A percentile compares a stretch with the other conserved stretches of the same genome.
Conservation (phyloP, 495 filamentous ascomycete genomes). For the Penicillium ucsense region DNA sequence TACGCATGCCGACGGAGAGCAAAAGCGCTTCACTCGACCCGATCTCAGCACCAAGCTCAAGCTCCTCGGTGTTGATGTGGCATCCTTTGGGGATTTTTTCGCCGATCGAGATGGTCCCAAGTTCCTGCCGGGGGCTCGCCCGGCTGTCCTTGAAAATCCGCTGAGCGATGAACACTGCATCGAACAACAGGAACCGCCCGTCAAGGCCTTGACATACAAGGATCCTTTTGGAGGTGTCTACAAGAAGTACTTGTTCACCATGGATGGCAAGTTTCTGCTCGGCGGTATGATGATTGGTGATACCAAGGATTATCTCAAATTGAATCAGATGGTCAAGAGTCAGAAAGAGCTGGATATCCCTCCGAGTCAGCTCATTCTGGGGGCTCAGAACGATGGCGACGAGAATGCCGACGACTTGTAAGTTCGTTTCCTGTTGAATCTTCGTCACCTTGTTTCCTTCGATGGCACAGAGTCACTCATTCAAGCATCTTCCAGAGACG, state of each 20-base stretch:
- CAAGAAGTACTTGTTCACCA: slow-evolving; percentile 91
- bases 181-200: slow-evolving; percentile 36
- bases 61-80: slow-evolving; percentile 86
- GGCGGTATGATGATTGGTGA: slow-evolving; percentile 99
- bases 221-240: slow-evolving; percentile 93
- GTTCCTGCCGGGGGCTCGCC: slow-evolving; percentile 50
- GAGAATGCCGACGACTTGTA: slow-evolving; percentile 63
- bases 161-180: slow-evolving; percentile 21
- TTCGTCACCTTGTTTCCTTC: background rate
- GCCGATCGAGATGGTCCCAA: slow-evolving; percentile 83
- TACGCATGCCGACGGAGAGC: slow-evolving; percentile 68
- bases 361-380: slow-evolving; percentile 84
- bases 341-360: slow-evolving; percentile 77
- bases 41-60: slow-evolving; percentile 94
- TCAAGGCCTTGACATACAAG: slow-evolving; percentile 85
- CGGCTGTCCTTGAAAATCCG: slow-evolving; percentile 9
- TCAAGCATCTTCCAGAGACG: slow-evolving; percentile 37
- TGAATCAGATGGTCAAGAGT: slow-evolving; percentile 88
- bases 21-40: slow-evolving; percentile 67
- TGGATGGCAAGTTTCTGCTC: slow-evolving; percentile 85
- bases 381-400: slow-evolving; percentile 61
- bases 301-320: slow-evolving; percentile 85
- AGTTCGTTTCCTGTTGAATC: slow-evolving; percentile 11
- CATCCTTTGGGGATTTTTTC: slow-evolving; percentile 94
- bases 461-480: background rate